Evolutionary conservation across 345 rosid genomes (phyloP), one percentile per base, ranked within the genome.

Genomic region (Eucalyptus melliodora): DNA sequence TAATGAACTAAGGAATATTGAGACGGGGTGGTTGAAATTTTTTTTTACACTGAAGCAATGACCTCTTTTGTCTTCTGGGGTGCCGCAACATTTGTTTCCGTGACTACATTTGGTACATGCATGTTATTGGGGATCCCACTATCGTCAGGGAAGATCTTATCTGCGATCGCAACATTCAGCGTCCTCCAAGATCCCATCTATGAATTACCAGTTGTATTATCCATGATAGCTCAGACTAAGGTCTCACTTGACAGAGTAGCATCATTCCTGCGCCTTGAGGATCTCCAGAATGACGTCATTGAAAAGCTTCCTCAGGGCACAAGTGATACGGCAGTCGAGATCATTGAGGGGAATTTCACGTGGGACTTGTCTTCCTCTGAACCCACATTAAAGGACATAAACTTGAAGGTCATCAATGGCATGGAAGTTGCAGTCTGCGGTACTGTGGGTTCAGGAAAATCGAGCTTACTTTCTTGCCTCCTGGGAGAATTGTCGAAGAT

Each of bases 381-480:
- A 85, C 93, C 94, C 53, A 95, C 95, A 21, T 86, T 97, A 87
- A 94, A 92, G 90, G 95, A 94, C 90, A 90, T 95, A 86, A 93
- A 91, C 31, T 50, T 97, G 82, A 92, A 93, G 88, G 95, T 94
- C 59, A 59, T 31, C 51, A 92, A 88, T 67, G 96, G 97, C 34
- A 96, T 94, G 98, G 94, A 92, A 87, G 95, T 97, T 89, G 98
- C 97, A 42, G 95, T 97, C 87, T 97, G 97, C 72, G 98, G 98
- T 30, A 93, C 95, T 50, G 97, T 96, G 89, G 98, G 99, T 80
- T 94, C 99, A 2, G 97, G 98, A 17, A 97, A 97, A 90, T 97
- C 99, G 9, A 97, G 96, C 91, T 91, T 97, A 49, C 94, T 97
- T 65, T 95, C 98, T 49, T 94, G 94, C 88, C 92, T 97, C 88